Conservation (phyloP, 805 yeast genomes). For the Starmerella stellata region DNA sequence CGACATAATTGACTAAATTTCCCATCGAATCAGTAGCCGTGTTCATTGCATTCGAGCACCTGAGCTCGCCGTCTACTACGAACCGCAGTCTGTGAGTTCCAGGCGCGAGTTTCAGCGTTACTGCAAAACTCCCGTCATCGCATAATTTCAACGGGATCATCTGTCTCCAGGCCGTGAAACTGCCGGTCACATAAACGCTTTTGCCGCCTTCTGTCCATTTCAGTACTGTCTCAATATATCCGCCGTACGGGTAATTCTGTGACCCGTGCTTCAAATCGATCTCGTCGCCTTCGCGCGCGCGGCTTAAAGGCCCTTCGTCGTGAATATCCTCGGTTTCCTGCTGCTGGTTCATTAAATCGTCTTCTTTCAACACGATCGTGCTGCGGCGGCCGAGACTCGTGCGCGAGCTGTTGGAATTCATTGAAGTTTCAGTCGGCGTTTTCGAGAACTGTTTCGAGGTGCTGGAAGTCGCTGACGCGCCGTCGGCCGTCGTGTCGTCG, state of each 20-base stretch:
- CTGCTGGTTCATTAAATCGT: slow-evolving; percentile 6
- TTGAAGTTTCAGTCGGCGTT: neutral
- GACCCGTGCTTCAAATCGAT: slow-evolving; percentile 14
- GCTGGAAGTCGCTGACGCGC: neutral
- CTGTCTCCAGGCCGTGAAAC: slow-evolving; percentile 95
- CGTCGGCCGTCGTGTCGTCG: slow-evolving; percentile 1
- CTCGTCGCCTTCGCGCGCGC: slow-evolving; percentile 20
- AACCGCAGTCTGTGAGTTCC: slow-evolving; percentile 90
- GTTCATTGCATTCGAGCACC: slow-evolving; percentile 77
- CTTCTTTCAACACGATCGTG: slow-evolving; percentile 16
- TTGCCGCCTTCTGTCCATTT: slow-evolving; percentile 91
- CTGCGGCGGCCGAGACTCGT: slow-evolving; percentile 12
- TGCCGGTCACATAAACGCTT: slow-evolving; percentile 88
- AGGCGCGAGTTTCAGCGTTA: slow-evolving; percentile 35
- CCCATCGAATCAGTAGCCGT: slow-evolving; percentile 97
- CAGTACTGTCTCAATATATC: slow-evolving; percentile 18
- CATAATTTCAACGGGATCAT: slow-evolving; percentile 69
- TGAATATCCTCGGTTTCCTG: slow-evolving; percentile 3
- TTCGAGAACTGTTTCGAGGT: neutral
- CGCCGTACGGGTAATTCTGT: slow-evolving; percentile 7
- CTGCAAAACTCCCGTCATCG: slow-evolving; percentile 19
- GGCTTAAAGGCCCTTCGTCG: slow-evolving; percentile 18
- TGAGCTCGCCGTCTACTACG: slow-evolving; percentile 80
- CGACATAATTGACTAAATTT: slow-evolving; percentile 73
- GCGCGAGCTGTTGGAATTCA: slow-evolving; percentile 1